Evolutionary conservation across 805 yeast genomes (phyloP), one percentile per base, ranked within the genome.

Genomic region (Tetrapisispora iriomotensis): DNA sequence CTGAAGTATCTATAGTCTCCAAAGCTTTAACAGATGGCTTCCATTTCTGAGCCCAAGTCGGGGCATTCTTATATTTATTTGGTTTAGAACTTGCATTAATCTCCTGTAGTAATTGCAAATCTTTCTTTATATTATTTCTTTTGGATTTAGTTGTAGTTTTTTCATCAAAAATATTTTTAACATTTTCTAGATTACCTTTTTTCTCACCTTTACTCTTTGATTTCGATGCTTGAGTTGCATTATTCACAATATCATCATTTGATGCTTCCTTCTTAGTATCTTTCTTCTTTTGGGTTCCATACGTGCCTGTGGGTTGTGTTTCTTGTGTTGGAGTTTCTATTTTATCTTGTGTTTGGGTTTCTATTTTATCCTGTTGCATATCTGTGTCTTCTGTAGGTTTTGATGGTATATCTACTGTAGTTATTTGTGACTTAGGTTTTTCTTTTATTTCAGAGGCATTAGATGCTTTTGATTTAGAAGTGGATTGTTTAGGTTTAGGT

Each of bases 41-140:
- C 78, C 82, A 84, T 50, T 77, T 80, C 45, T 71, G 79, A 0
- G 95, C 95, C 95, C 95, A 87, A 5, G 76, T 67, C 4, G 95
- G 95, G 3, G 82, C 82, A 34, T 62, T 66, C 12, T 60, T 60
- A 57, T 82, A 82, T 48, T 82, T 63, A 40, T 60, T 71, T 2
- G 92, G 88, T 58, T 79, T 78, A 3, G 62, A 52, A 13, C 50
- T 41, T 2, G 61, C 47, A 15, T 57, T 49, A 15, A 51, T 52
- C 36, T 51, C 60, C 36, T 46, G 56, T 32, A 59, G 49, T 13
- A 56, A 47, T 31, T 52, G 40, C 25, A 56, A 34, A 41, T 58
- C 64, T 35, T 56, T 60, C 36, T 54, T 59, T 21, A 58, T 46
- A 38, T 54, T 56, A 32, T 60, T 55, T 38, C 55, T 51, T 33